phyloP scores from a whole-genome alignment of 78 protist species.

The Cyanophora paradoxa region DNA sequence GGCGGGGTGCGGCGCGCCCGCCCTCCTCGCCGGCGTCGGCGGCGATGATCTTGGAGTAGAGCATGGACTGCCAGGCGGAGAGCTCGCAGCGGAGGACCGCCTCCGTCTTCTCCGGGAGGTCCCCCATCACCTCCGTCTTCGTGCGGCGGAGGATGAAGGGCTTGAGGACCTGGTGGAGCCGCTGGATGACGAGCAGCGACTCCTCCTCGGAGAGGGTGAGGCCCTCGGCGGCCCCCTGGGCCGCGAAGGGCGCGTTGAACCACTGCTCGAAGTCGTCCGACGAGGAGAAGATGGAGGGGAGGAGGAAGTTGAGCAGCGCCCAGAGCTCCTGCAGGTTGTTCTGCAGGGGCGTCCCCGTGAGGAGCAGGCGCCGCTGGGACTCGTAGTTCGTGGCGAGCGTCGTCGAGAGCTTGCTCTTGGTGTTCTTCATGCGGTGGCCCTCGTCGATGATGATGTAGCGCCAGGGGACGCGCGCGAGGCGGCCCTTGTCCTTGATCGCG shows the following conservation, averaged over 20 bases:
- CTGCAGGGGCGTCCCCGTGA: conserved; percentile 93
- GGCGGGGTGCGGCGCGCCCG: no score
- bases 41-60: no score
- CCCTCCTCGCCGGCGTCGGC: no score
- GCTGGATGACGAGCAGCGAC: conserved; percentile 57
- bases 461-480: conserved; percentile 21
- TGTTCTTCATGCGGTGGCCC: conserved; percentile 77
- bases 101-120: conserved; percentile 76
- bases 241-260: background rate
- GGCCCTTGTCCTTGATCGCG: background rate
- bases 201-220: conserved; percentile 55
- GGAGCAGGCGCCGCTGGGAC: conserved; percentile 65
- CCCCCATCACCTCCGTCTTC: conserved; percentile 77
- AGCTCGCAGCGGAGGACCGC: background rate
- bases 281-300: conserved; percentile 71
- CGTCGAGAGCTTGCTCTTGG: conserved; percentile 21
- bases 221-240: no score
- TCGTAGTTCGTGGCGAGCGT: conserved; percentile 32
- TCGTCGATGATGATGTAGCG: conserved; percentile 79
- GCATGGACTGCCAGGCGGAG: background rate
- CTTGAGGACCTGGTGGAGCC: conserved; percentile 62
- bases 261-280: conserved; percentile 43
- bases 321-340: conserved; percentile 86
- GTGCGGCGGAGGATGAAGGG: conserved; percentile 85
- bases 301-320: conserved; percentile 82